Percentiles rank a stretch among this genome's conserved stretches.
Conservation (phyloP, 805 yeast genomes). For the Starmerella asiatica region DNA sequence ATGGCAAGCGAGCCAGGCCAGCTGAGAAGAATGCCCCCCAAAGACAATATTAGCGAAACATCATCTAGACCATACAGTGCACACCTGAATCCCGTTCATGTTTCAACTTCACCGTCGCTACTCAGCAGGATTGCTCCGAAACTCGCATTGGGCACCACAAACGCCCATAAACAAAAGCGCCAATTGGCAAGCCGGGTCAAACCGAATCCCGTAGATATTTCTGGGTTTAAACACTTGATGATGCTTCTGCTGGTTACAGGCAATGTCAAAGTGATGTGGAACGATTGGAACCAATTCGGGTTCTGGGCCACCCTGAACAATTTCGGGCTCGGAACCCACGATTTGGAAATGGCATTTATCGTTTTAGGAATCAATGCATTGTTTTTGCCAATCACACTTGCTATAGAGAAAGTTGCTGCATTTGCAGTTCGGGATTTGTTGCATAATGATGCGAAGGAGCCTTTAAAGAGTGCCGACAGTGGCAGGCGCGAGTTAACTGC, state of each 20-base stretch:
- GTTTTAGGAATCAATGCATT: constrained; percentile 25
- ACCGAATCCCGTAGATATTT: constrained; percentile 14
- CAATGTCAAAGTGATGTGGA: constrained; percentile 30
- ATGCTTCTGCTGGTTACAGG: constrained; percentile 30
- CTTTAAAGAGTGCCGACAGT: background rate
- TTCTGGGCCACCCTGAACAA: constrained; percentile 24
- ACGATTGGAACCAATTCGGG: constrained; percentile 30
- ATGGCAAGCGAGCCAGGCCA: too few species aligned
- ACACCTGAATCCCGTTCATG: constrained; percentile 19
- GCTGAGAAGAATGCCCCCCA: too few species aligned
- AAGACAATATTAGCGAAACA: too few species aligned
- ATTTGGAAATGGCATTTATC: constrained; percentile 21
- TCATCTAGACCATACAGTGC: constrained; percentile 6
- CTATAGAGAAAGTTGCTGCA: constrained; percentile 28
- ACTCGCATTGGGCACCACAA: constrained; percentile 10
- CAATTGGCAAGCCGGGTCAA: constrained; percentile 11
- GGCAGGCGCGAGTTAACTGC: background rate
- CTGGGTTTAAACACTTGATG: constrained; percentile 32
- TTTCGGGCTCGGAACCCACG: constrained; percentile 25
- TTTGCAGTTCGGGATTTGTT: background rate
- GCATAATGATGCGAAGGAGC: background rate
- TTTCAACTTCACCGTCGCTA: constrained; percentile 15
- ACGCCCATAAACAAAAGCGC: constrained; percentile 10
- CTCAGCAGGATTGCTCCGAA: constrained; percentile 13
- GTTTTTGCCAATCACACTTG: constrained; percentile 29